Conservation (phyloP, 768 basidiomycete genomes). For the Kockovaella imperatae region DNA sequence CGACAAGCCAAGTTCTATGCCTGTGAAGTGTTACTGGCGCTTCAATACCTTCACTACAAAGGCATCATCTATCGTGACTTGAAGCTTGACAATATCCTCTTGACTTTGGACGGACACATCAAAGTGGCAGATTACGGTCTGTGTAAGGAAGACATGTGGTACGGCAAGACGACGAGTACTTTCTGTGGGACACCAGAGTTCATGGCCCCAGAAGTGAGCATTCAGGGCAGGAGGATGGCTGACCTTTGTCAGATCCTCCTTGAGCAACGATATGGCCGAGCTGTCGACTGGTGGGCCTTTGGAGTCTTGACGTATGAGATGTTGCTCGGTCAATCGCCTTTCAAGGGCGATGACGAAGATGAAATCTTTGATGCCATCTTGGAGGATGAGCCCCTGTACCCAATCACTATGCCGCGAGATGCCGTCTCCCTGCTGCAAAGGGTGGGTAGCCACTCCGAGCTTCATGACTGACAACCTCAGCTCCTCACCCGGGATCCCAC, state of each 20-base stretch:
- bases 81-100: conserved; percentile 93
- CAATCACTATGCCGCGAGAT: conserved; percentile 97
- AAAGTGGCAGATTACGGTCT: conserved; percentile 99
- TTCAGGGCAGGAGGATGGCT: neutral
- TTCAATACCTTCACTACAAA: conserved; percentile 96
- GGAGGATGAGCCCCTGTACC: conserved; percentile 96
- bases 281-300: conserved; percentile 99
- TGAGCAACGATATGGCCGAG: conserved; percentile 97
- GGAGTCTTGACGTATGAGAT: conserved; percentile 98
- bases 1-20: conserved; percentile 99
- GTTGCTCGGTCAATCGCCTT: conserved; percentile 96
- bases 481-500: conserved; percentile 83
- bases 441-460: conserved; percentile 48
- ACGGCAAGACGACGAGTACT: conserved; percentile 88
- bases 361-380: conserved; percentile 99
- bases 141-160: conserved; percentile 99
- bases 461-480: conserved; percentile 46
- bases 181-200: conserved; percentile 99
- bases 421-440: conserved; percentile 92
- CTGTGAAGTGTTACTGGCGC: conserved; percentile 84
- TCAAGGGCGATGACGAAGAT: conserved; percentile 98
- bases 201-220: conserved; percentile 92
- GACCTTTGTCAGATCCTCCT: conserved; percentile 68
- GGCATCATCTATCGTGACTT: conserved; percentile 99
- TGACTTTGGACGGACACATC: conserved; percentile 94